Conservation (phyloP, 306 rosid genomes). For the Begonia peltatifolia region DNA sequence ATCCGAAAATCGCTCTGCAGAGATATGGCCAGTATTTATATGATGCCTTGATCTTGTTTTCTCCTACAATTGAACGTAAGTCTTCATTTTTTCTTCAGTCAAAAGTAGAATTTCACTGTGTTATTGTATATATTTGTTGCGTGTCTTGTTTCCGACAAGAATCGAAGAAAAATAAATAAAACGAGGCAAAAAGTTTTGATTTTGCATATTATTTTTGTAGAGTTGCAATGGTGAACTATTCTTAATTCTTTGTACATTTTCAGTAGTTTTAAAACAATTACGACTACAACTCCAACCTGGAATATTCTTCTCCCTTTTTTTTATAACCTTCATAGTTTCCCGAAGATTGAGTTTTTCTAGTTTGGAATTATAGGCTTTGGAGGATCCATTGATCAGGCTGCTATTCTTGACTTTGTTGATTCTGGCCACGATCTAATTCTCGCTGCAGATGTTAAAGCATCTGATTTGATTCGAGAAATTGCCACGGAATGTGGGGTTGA, state of each 20-base stretch:
- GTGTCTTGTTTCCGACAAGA: neutral
- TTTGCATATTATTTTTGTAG: no score
- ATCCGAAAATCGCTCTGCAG: conserved; percentile 66
- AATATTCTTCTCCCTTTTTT: neutral
- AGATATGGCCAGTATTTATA: conserved; percentile 76
- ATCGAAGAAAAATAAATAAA: neutral
- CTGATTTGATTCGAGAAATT: conserved; percentile 76
- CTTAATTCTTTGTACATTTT: no score
- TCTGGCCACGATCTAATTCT: conserved; percentile 91
- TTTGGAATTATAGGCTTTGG: conserved; percentile 55
- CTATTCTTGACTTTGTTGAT: conserved; percentile 82
- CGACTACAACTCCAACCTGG: no score
- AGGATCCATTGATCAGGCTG: conserved; percentile 71
- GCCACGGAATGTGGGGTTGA: conserved; percentile 87
- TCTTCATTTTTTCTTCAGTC: neutral
- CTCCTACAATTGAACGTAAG: conserved; percentile 84
- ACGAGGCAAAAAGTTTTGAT: no score
- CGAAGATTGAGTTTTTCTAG: neutral
- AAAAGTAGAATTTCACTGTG: no score
- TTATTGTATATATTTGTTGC: neutral
- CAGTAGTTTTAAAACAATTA: no score
- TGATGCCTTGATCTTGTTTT: conserved; percentile 64
- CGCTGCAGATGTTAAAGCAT: conserved; percentile 61
- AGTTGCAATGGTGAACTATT: no score
- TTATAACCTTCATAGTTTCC: neutral